These are phyloP conservation scores for Quercus phellos DNA, from an alignment of 331 rosid genomes.

Conservation along the genomic window DNA sequence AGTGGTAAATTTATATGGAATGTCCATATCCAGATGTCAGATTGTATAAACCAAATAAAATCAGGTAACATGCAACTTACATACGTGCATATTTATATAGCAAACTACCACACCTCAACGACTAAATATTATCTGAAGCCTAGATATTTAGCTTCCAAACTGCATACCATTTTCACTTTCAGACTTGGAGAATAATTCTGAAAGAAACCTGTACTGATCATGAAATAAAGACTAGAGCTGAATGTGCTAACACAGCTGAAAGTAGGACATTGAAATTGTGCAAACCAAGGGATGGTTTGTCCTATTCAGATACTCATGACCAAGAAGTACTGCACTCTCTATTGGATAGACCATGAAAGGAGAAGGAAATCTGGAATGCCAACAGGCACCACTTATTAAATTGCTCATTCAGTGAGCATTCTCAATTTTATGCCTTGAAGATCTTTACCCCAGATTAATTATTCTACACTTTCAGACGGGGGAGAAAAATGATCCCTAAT, in stretches of 20 bases:
- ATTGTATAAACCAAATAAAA: slow-evolving; percentile 1
- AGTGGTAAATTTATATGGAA: background rate
- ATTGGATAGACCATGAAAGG: too few relatives aligned
- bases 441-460: too few relatives aligned
- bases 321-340: too few relatives aligned
- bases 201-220: background rate
- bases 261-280: background rate
- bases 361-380: too few relatives aligned
- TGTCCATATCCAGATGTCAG: background rate
- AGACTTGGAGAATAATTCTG: background rate
- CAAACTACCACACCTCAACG: background rate
- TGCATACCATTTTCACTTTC: background rate
- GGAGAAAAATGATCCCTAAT: background rate
- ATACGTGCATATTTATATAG: background rate
- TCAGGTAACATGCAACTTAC: background rate
- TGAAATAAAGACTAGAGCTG: background rate
- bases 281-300: background rate
- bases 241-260: background rate
- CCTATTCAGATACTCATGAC: too few relatives aligned
- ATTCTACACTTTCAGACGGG: background rate
- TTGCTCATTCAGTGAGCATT: too few relatives aligned
- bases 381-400: too few relatives aligned
- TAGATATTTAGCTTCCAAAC: background rate
- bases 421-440: too few relatives aligned
- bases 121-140: background rate